Conservation (phyloP, 2,329 filamentous ascomycete genomes). For the Aureobasidium sp. region DNA sequence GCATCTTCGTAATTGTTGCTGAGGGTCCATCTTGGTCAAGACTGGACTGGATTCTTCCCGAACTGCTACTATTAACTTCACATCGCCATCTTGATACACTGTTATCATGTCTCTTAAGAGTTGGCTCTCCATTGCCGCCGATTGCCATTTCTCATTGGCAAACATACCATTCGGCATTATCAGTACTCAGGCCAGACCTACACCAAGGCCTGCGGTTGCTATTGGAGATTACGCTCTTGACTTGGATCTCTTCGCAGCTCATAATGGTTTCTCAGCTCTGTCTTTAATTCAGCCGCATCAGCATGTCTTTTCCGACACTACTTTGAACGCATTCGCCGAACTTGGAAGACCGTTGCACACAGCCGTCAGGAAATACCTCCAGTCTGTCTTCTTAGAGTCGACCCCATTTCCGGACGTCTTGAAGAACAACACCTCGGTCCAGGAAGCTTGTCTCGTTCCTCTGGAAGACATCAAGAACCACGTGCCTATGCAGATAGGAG, state of each 20-base stretch:
- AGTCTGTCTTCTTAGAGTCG: constrained; percentile 53
- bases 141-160: constrained; percentile 62
- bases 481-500: constrained; percentile 67
- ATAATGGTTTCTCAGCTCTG: constrained; percentile 51
- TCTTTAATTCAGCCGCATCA: constrained; percentile 49
- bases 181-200: constrained; percentile 47
- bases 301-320: constrained; percentile 54
- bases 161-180: constrained; percentile 83
- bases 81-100: not conserved
- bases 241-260: constrained; percentile 51
- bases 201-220: constrained; percentile 57
- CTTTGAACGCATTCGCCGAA: constrained; percentile 64
- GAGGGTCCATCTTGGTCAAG: not conserved
- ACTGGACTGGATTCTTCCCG: not conserved
- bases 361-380: constrained; percentile 60
- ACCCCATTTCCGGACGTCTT: constrained; percentile 54
- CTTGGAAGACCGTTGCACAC: constrained; percentile 60
- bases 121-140: constrained; percentile 51
- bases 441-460: constrained; percentile 50
- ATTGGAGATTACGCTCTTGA: constrained; percentile 67
- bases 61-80: not conserved
- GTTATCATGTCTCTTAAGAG: constrained; percentile 34
- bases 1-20: not conserved
- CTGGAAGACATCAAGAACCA: constrained; percentile 54
- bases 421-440: constrained; percentile 51